phyloP scores from a whole-genome alignment of 352 stramenopile species.

The Pythium plurisporium region DNA sequence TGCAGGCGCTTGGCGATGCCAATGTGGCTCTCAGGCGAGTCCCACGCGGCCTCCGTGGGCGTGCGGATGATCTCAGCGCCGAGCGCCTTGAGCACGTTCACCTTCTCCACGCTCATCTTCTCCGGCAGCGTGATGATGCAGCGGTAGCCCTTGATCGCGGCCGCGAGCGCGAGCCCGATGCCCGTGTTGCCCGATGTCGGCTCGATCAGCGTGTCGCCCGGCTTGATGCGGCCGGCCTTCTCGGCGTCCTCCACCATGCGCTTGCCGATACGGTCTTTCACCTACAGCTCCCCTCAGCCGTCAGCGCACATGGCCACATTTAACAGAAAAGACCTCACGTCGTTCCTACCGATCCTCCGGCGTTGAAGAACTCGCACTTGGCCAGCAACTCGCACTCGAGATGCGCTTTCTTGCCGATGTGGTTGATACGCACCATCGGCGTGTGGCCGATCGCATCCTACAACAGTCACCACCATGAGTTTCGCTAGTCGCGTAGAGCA shows the following conservation, averaged over 20 bases:
- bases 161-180: conserved; percentile 96
- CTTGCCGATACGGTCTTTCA: conserved; percentile 86
- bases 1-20: conserved; percentile 91
- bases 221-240: conserved; percentile 77
- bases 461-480: no score
- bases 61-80: conserved; percentile 96
- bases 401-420: conserved; percentile 65
- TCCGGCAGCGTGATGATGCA: conserved; percentile 92
- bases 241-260: conserved; percentile 90
- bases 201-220: conserved; percentile 93
- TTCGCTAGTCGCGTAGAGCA: no score
- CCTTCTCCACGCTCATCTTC: conserved; percentile 88
- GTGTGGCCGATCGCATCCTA: conserved; percentile 76
- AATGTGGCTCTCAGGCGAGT: conserved; percentile 95
- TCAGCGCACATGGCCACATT: background rate
- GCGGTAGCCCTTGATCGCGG: conserved; percentile 95
- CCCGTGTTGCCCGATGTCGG: conserved; percentile 96
- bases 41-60: conserved; percentile 93
- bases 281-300: no score
- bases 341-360: conserved; percentile 70
- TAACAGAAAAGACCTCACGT: no score
- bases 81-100: conserved; percentile 94
- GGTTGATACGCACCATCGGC: conserved; percentile 91
- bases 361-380: conserved; percentile 96
- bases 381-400: conserved; percentile 88